phyloP scores from a whole-genome alignment of 2,329 filamentous ascomycete genomes.

The Trichoderma sp. region DNA sequence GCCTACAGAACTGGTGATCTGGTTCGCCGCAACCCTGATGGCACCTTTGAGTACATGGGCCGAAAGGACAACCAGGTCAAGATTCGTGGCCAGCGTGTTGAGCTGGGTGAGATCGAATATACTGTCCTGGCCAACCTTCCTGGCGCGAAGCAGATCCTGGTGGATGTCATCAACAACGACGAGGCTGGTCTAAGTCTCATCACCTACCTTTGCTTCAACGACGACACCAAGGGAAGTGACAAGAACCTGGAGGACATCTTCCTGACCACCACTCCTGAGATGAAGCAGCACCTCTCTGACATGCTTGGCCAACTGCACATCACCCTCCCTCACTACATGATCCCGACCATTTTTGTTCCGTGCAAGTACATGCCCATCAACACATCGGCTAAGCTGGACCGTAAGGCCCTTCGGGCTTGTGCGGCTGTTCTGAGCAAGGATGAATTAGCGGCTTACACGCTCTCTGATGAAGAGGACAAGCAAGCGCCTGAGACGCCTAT shows the following conservation, averaged over 20 bases:
- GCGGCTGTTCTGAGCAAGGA: background rate
- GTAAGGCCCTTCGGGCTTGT: slow-evolving; percentile 4
- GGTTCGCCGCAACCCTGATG: slow-evolving; percentile 11
- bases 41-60: slow-evolving; percentile 5
- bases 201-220: slow-evolving; percentile 2
- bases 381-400: slow-evolving; percentile 31
- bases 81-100: slow-evolving; percentile 16
- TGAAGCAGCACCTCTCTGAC: slow-evolving; percentile 23
- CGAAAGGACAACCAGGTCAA: slow-evolving; percentile 24
- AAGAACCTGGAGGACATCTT: slow-evolving; percentile 19
- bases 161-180: slow-evolving; percentile 7
- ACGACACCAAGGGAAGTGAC: background rate
- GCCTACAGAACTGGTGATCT: slow-evolving; percentile 21
- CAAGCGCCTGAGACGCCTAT: background rate
- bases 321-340: slow-evolving; percentile 31
- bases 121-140: no score
- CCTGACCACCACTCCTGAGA: slow-evolving; percentile 2
- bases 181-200: slow-evolving; percentile 5
- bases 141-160: slow-evolving; percentile 3
- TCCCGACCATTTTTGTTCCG: slow-evolving; percentile 31
- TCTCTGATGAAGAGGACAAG: background rate
- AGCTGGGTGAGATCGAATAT: slow-evolving; percentile 20
- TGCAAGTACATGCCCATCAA: slow-evolving; percentile 30
- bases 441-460: background rate
- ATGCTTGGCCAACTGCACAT: slow-evolving; percentile 20